A percentile compares a stretch with the other conserved stretches of the same genome.
Conservation (phyloP, 2,329 filamentous ascomycete species). For the Penicillium brasilianum region DNA sequence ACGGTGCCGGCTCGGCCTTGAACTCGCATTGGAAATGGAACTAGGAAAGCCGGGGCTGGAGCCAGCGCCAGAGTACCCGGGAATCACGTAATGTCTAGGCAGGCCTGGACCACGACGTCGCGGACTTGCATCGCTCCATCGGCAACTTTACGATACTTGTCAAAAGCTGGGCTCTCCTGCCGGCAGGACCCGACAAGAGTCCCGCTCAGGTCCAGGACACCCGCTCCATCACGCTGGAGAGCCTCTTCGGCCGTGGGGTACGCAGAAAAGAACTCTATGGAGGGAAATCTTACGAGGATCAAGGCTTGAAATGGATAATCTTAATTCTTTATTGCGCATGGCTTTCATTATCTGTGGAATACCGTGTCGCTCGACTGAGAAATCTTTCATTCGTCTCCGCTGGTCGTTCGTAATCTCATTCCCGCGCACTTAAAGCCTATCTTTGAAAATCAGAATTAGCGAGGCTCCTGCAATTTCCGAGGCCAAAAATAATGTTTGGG, state of each 20-base stretch:
- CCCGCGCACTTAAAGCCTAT: conserved; percentile 51
- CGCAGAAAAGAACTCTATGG: background rate
- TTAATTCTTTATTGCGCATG: conserved; percentile 24
- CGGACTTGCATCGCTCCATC: background rate
- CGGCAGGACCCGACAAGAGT: conserved; percentile 12
- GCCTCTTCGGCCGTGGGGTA: conserved; percentile 5
- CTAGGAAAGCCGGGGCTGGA: background rate
- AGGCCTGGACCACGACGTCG: conserved; percentile 11
- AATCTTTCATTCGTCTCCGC: conserved; percentile 24
- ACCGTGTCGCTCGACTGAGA: conserved; percentile 21
- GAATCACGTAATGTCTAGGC: conserved; percentile 10
- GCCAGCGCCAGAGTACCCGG: background rate
- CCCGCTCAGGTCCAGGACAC: background rate
- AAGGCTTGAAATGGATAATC: conserved; percentile 7
- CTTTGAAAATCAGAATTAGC: conserved; percentile 47
- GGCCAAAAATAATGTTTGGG: background rate
- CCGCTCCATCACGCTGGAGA: background rate
- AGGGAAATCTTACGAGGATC: background rate
- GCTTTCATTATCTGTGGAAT: conserved; percentile 24
- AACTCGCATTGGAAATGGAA: conserved; percentile 50
- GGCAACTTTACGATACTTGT: background rate
- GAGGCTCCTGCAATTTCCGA: conserved; percentile 37
- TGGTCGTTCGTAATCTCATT: conserved; percentile 35
- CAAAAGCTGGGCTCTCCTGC: background rate
- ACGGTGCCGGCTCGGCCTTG: conserved; percentile 72